A percentile compares a stretch with the other conserved stretches of the same genome.
phyloP scores from a whole-genome alignment of 1,139 yeast genomes.

The Sugiyamaella japonica region DNA sequence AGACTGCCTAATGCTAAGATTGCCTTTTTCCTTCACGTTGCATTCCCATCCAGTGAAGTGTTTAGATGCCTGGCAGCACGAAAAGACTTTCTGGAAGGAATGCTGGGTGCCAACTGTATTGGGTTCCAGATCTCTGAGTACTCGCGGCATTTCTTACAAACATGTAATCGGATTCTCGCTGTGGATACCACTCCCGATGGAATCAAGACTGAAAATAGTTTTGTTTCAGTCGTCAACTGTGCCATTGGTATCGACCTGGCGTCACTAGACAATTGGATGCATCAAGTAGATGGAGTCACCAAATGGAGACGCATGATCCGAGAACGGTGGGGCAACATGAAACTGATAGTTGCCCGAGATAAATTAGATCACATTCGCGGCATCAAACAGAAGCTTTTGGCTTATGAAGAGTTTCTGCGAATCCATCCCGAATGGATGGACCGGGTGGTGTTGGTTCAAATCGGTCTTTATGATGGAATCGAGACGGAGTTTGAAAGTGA shows the following conservation, averaged over 20 bases:
- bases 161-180: constrained; percentile 78
- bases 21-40: constrained; percentile 88
- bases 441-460: constrained; percentile 75
- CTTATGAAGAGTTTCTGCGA: constrained; percentile 76
- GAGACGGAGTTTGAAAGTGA: constrained; percentile 62
- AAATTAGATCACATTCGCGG: constrained; percentile 88
- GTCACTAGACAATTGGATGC: constrained; percentile 50
- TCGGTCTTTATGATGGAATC: constrained; percentile 52
- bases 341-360: constrained; percentile 81
- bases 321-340: constrained; percentile 72
- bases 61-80: constrained; percentile 93
- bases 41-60: constrained; percentile 95
- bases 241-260: constrained; percentile 90
- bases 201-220: constrained; percentile 57
- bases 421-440: constrained; percentile 71
- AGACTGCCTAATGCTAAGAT: constrained; percentile 79
- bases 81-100: constrained; percentile 70
- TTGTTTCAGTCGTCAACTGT: constrained; percentile 63
- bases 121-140: constrained; percentile 92
- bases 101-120: constrained; percentile 84
- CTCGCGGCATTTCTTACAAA: constrained; percentile 89
- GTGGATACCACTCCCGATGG: constrained; percentile 81
- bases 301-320: constrained; percentile 73
- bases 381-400: constrained; percentile 78
- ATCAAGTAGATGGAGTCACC: constrained; percentile 53